phyloP scores from a whole-genome alignment of 768 basidiomycete species.

The Agaricus subrufescens region DNA sequence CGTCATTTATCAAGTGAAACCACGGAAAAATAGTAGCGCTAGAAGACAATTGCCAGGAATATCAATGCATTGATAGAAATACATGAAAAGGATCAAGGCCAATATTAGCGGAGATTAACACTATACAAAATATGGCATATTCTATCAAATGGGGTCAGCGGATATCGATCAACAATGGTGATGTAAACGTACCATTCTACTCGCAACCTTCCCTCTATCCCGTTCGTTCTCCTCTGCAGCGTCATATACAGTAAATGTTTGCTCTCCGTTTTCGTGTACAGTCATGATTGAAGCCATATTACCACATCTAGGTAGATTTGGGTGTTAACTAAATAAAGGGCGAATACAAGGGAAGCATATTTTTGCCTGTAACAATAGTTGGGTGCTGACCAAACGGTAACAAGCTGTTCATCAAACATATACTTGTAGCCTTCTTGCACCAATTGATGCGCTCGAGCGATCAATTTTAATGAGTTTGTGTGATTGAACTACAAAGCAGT shows the following conservation, averaged over 20 bases:
- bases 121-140: constrained; percentile 36
- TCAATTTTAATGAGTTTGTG: constrained; percentile 79
- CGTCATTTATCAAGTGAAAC: not conserved
- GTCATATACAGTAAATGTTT: constrained; percentile 77
- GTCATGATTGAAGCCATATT: constrained; percentile 92
- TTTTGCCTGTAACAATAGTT: constrained; percentile 77
- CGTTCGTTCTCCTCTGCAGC: constrained; percentile 88
- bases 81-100: not conserved
- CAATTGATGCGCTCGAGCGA: constrained; percentile 94
- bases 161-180: not conserved
- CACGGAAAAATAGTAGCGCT: not conserved
- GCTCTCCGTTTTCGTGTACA: constrained; percentile 60
- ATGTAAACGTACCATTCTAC: constrained; percentile 52
- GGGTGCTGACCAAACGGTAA: constrained; percentile 91
- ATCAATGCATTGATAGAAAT: not conserved
- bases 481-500: constrained; percentile 65
- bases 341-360: not conserved
- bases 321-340: not conserved
- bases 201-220: constrained; percentile 65
- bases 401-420: constrained; percentile 92
- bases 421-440: constrained; percentile 96
- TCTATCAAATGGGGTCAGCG: constrained; percentile 25
- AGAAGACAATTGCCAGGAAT: not conserved
- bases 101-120: not conserved
- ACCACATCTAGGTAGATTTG: constrained; percentile 26